phyloP scores from a whole-genome alignment of 305 asterid species.

The Fraxinus baroniana region DNA sequence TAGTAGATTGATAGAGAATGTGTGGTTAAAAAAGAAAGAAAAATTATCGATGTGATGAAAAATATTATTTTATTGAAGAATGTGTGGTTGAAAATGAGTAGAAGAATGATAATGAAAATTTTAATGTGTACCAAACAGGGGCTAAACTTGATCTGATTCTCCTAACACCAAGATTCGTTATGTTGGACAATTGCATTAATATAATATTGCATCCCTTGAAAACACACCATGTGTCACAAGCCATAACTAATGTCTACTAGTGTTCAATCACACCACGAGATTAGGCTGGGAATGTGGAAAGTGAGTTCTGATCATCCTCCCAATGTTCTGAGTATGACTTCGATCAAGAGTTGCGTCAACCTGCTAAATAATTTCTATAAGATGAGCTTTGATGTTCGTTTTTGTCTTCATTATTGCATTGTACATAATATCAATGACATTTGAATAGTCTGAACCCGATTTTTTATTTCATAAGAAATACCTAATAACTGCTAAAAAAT shows the following conservation, averaged over 20 bases:
- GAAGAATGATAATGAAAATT: no score
- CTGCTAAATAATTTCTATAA: slow-evolving; percentile 38
- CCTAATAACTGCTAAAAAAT: background rate
- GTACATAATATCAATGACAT: background rate
- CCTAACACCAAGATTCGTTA: background rate
- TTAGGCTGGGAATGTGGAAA: slow-evolving; percentile 81
- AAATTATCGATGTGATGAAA: no score
- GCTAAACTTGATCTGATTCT: background rate
- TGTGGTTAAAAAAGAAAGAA: no score
- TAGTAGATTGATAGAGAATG: no score
- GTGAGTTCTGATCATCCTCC: slow-evolving; percentile 87
- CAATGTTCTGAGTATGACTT: slow-evolving; percentile 96
- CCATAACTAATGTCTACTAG: background rate
- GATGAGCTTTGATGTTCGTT: slow-evolving; percentile 7
- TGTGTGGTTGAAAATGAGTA: no score
- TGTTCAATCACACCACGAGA: background rate
- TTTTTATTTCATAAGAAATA: background rate
- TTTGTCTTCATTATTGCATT: background rate
- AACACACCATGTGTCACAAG: background rate
- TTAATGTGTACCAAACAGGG: no score
- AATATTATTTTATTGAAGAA: no score
- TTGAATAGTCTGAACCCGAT: background rate
- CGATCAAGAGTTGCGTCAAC: slow-evolving; percentile 98
- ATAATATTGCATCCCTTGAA: background rate
- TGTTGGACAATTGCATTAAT: background rate